These are phyloP conservation scores for Debaryomycetaceae sp. DNA, from an alignment of 1,139 yeast species.

Conservation along the genomic window DNA sequence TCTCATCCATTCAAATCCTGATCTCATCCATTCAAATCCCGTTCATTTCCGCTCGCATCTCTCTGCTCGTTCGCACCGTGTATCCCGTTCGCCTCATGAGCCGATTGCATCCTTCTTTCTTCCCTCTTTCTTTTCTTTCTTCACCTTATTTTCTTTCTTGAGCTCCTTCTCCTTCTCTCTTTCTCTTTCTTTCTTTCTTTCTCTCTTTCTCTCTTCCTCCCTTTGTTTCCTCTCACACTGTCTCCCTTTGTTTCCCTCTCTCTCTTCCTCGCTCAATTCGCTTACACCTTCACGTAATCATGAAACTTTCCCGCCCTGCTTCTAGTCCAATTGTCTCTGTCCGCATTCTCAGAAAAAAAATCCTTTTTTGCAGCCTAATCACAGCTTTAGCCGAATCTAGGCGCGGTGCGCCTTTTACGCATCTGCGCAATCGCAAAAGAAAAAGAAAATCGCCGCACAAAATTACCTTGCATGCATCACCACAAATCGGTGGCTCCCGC, in stretches of 20 bases:
- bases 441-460: no score
- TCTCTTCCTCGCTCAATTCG: background rate
- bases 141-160: background rate
- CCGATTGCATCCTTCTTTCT: background rate
- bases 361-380: no score
- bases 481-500: no score
- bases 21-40: background rate
- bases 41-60: background rate
- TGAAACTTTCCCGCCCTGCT: slow-evolving; percentile 1
- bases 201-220: background rate
- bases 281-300: slow-evolving; percentile 1
- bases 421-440: no score
- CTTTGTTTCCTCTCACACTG: background rate
- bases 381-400: no score
- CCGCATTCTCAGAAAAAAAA: slow-evolving; percentile 2
- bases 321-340: slow-evolving; percentile 1
- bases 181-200: background rate
- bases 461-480: no score
- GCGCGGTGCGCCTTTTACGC: no score
- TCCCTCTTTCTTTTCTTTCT: background rate
- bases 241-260: background rate
- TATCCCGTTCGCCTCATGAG: background rate
- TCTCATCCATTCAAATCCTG: background rate
- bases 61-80: background rate
- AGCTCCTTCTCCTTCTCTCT: background rate